Evolutionary conservation across 1,284 basidiomycete genomes (phyloP).

Genomic region (Cystobasidium slooffiae): DNA sequence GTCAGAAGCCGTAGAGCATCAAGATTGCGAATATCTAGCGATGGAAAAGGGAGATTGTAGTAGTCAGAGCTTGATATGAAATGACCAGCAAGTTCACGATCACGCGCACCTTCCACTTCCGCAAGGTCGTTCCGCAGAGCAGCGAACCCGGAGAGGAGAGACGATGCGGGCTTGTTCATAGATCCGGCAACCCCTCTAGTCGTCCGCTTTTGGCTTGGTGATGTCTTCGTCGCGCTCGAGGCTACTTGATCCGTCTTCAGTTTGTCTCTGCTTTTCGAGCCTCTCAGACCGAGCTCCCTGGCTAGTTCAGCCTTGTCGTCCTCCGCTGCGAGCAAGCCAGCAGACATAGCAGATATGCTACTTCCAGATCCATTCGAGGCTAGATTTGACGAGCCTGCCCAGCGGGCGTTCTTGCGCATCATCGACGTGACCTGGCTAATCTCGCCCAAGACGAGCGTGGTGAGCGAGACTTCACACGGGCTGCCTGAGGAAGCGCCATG

Average conservation of each 20-base stretch:
- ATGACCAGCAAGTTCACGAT: background rate
- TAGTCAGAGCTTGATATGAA: slow-evolving; percentile 15
- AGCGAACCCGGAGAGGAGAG: slow-evolving; percentile 84
- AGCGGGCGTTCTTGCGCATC: slow-evolving; percentile 97
- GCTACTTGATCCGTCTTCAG: slow-evolving; percentile 60
- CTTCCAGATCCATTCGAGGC: background rate
- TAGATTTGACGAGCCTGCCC: slow-evolving; percentile 63
- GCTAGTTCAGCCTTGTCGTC: slow-evolving; percentile 56
- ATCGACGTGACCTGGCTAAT: slow-evolving; percentile 88
- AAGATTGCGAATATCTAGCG: slow-evolving; percentile 45
- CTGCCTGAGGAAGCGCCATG: background rate
- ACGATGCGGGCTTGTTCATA: slow-evolving; percentile 29
- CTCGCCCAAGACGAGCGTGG: slow-evolving; percentile 83
- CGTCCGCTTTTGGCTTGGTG: slow-evolving; percentile 13
- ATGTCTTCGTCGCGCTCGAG: slow-evolving; percentile 63
- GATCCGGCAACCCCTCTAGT: slow-evolving; percentile 1
- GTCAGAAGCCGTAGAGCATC: slow-evolving; percentile 65
- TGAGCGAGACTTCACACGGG: slow-evolving; percentile 60
- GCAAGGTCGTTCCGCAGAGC: slow-evolving; percentile 77
- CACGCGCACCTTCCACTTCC: slow-evolving; percentile 69
- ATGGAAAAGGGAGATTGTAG: slow-evolving; percentile 23
- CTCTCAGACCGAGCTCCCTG: slow-evolving; percentile 72
- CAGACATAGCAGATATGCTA: slow-evolving; percentile 16
- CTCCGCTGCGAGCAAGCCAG: slow-evolving; percentile 23
- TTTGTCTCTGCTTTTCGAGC: slow-evolving; percentile 55